Percentiles rank a stretch among this genome's conserved stretches.
Evolutionary conservation across 139 green algal genomes (phyloP).

Genomic region (Astrephomene gubernaculifera): DNA sequence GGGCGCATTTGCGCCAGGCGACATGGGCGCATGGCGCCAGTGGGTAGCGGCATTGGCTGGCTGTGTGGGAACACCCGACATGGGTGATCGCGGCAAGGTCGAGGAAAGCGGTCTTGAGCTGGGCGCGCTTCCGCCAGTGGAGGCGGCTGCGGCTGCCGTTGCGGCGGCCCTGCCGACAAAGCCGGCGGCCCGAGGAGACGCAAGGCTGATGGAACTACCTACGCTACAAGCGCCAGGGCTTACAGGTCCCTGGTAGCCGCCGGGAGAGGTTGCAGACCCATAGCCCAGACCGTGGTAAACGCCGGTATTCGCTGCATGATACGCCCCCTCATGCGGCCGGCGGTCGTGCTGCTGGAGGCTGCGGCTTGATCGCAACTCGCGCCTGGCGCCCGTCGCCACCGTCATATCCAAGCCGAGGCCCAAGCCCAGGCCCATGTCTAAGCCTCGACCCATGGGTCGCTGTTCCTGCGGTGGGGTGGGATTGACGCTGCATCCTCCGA

Average conservation of each 20-base stretch:
- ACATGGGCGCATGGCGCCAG: background rate
- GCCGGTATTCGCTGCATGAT: background rate
- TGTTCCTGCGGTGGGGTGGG: no score
- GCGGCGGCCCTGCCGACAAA: background rate
- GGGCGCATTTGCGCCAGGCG: background rate
- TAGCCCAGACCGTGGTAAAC: background rate
- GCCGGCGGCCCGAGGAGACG: background rate
- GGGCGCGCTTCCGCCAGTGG: background rate
- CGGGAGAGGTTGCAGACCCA: background rate
- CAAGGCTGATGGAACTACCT: slow-evolving; percentile 34
- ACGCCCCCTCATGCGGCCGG: no score
- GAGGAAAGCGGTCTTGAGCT: background rate
- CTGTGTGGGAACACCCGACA: background rate
- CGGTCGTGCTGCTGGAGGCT: background rate
- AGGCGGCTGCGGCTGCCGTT: background rate
- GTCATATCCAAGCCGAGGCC: no score
- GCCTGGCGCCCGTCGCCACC: background rate
- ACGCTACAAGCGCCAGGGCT: slow-evolving; percentile 2
- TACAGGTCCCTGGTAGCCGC: background rate
- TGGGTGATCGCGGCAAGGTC: background rate
- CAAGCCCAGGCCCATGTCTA: background rate
- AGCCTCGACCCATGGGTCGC: no score
- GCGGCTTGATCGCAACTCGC: background rate
- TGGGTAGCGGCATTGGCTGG: background rate
- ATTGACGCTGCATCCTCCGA: no score